These are phyloP conservation scores for Picochlorum costavermella DNA, from an alignment of 139 green algal species.

Conservation along the genomic window DNA sequence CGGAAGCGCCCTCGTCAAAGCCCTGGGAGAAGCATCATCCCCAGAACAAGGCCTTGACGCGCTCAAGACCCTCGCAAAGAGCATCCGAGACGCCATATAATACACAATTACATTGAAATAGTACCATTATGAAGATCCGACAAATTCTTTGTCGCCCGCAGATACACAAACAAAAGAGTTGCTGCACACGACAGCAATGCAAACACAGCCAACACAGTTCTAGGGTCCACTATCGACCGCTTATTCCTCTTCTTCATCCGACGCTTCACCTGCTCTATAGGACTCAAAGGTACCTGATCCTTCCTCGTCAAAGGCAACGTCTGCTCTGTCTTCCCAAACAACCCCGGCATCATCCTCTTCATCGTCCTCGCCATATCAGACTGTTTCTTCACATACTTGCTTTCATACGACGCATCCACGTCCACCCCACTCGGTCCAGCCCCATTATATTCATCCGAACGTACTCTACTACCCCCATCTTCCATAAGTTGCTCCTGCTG, in stretches of 20 bases:
- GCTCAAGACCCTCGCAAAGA: constrained; percentile 50
- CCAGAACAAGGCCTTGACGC: constrained; percentile 45
- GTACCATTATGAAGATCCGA: neutral
- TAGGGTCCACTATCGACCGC: constrained; percentile 15
- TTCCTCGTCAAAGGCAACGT: constrained; percentile 44
- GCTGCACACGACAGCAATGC: constrained; percentile 33
- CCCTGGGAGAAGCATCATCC: constrained; percentile 66
- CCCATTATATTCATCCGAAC: neutral
- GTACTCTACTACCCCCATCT: neutral
- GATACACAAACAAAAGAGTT: constrained; percentile 41
- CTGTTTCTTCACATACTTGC: constrained; percentile 52
- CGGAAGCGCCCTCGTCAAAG: constrained; percentile 81
- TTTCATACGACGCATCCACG: constrained; percentile 26
- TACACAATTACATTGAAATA: neutral
- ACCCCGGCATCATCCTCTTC: constrained; percentile 51
- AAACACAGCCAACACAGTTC: constrained; percentile 37
- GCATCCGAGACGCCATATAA: constrained; percentile 33
- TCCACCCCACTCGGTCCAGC: constrained; percentile 7
- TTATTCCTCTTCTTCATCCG: constrained; percentile 17
- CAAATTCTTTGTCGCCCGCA: constrained; percentile 13
- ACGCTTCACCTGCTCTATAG: constrained; percentile 13
- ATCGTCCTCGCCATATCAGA: constrained; percentile 40
- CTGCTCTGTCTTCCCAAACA: constrained; percentile 39
- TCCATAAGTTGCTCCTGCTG: neutral
- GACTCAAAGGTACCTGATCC: constrained; percentile 12